Evolutionary conservation across 1,284 basidiomycete genomes (phyloP).

Genomic region (Sporisorium graminicola): DNA sequence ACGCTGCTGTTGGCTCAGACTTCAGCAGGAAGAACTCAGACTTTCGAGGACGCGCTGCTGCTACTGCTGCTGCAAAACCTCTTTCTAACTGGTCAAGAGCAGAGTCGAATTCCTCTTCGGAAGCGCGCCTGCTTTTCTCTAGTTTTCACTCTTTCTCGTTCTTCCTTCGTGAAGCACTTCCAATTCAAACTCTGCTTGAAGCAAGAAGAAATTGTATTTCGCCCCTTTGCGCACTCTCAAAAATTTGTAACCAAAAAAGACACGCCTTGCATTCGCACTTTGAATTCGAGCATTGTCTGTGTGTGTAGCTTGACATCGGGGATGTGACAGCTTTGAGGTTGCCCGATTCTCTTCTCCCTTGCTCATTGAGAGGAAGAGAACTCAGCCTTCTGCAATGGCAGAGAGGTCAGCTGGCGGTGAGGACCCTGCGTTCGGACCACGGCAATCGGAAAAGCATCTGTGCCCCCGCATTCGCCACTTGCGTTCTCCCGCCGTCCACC

Average conservation of each 20-base stretch:
- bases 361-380: background rate
- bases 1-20: background rate
- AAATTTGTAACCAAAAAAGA: conserved; percentile 3
- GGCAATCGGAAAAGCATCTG: background rate
- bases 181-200: conserved; percentile 7
- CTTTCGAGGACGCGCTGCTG: conserved; percentile 5
- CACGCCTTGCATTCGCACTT: background rate
- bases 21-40: background rate
- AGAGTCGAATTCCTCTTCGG: background rate
- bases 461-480: conserved; percentile 1
- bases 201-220: background rate
- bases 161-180: conserved; percentile 22
- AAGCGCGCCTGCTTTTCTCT: conserved; percentile 11
- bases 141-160: conserved; percentile 17
- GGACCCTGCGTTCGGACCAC: background rate
- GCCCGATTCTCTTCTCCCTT: background rate
- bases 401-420: no score
- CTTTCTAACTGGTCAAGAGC: background rate
- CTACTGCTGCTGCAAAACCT: conserved; percentile 3
- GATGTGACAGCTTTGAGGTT: background rate
- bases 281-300: background rate
- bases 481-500: background rate
- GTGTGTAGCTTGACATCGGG: background rate
- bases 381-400: background rate
- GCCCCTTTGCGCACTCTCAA: background rate